These are phyloP conservation scores for Phaeosphaeriaceae sp. DNA, from an alignment of 2,329 filamentous ascomycete genomes.

Conservation along the genomic window DNA sequence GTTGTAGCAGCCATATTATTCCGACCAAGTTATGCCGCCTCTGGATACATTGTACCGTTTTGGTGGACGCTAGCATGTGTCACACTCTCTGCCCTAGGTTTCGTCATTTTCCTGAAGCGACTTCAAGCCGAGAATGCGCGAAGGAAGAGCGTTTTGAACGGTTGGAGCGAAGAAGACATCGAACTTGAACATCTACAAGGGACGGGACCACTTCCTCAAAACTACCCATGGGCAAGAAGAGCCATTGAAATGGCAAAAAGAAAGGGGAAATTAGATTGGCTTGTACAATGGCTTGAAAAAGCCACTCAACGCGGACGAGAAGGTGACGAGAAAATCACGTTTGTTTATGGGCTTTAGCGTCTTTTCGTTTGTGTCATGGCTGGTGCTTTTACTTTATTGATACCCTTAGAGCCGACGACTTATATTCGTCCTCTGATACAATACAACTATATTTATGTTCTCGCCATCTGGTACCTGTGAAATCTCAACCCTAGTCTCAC, in stretches of 20 bases:
- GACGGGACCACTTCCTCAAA: slow-evolving; percentile 40
- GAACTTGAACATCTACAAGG: slow-evolving; percentile 43
- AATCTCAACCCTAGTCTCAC: too few relatives aligned
- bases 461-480: too few relatives aligned
- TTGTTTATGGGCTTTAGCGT: slow-evolving; percentile 48
- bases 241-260: slow-evolving; percentile 9
- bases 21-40: slow-evolving; percentile 47
- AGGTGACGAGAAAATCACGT: slow-evolving; percentile 57
- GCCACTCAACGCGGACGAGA: slow-evolving; percentile 45
- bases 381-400: too few relatives aligned
- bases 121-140: slow-evolving; percentile 49
- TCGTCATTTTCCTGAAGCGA: slow-evolving; percentile 47
- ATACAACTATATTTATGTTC: too few relatives aligned
- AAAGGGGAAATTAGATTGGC: slow-evolving; percentile 16
- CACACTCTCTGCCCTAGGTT: slow-evolving; percentile 48
- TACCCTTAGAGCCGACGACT: too few relatives aligned
- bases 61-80: slow-evolving; percentile 52
- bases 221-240: slow-evolving; percentile 24
- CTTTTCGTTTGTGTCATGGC: too few relatives aligned
- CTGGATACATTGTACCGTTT: slow-evolving; percentile 52
- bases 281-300: slow-evolving; percentile 40
- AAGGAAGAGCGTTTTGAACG: slow-evolving; percentile 38
- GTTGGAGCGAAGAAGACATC: slow-evolving; percentile 48
- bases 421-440: too few relatives aligned
- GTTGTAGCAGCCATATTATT: slow-evolving; percentile 54